These are phyloP conservation scores for Orobanche coerulescens DNA, from an alignment of 257 asterid species.

Conservation along the genomic window DNA sequence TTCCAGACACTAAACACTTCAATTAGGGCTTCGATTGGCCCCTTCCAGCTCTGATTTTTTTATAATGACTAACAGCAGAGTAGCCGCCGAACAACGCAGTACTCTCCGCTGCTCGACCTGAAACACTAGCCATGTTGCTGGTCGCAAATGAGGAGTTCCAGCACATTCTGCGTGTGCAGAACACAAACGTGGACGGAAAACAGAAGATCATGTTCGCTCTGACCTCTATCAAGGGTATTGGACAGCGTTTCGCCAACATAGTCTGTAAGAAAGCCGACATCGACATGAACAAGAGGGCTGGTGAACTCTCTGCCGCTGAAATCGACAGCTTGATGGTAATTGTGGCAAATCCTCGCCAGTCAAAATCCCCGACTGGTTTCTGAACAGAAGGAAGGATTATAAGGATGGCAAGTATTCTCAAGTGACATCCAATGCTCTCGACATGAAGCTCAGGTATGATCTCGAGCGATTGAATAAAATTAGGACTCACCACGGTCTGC, in stretches of 20 bases:
- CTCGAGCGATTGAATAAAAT: slow-evolving; percentile 52
- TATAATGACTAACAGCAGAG: too few relatives aligned
- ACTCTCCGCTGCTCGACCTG: too few relatives aligned
- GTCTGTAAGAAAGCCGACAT: slow-evolving; percentile 87
- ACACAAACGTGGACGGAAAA: slow-evolving; percentile 88
- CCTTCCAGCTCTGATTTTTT: too few relatives aligned
- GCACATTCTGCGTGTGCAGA: slow-evolving; percentile 95
- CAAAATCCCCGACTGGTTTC: slow-evolving; percentile 49
- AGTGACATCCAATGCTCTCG: too few relatives aligned
- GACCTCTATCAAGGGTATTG: slow-evolving; percentile 95
- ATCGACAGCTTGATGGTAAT: slow-evolving; percentile 42
- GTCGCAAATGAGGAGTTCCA: slow-evolving; percentile 88
- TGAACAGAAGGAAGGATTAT: slow-evolving; percentile 48
- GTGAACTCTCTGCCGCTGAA: too few relatives aligned
- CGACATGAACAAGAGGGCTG: slow-evolving; percentile 97
- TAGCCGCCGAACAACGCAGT: too few relatives aligned
- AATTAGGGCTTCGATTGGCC: too few relatives aligned
- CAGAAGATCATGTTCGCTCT: slow-evolving; percentile 94
- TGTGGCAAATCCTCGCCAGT: slow-evolving; percentile 46
- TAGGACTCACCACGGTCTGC: slow-evolving; percentile 72
- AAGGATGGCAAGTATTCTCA: too few relatives aligned
- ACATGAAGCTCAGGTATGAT: slow-evolving; percentile 54
- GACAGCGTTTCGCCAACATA: slow-evolving; percentile 94
- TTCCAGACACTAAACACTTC: too few relatives aligned
- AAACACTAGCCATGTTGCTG: too few relatives aligned